Conservation (phyloP, 306 rosid species). For the Rosa chinensis region DNA sequence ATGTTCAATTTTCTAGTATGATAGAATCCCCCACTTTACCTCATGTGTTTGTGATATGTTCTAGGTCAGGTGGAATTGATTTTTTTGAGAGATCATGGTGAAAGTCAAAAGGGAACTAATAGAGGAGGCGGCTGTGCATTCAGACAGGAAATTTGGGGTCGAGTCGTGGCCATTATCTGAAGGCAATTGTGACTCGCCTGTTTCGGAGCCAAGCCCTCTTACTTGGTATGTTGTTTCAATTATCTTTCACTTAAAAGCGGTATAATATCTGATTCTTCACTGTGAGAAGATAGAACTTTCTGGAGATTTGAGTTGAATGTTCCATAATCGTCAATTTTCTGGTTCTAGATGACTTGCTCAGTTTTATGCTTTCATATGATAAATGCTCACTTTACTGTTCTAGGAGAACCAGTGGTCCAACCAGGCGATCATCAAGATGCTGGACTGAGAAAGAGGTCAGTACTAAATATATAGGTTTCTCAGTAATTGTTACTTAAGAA, state of each 20-base stretch:
- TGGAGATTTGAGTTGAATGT: conserved; percentile 6
- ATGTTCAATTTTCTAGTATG: neutral
- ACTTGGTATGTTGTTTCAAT: conserved; percentile 32
- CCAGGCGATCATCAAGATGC: conserved; percentile 35
- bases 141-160: conserved; percentile 19
- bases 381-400: neutral
- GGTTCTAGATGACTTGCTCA: neutral
- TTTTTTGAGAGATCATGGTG: conserved; percentile 21
- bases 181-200: conserved; percentile 22
- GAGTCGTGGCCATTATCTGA: neutral
- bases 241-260: neutral
- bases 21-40: neutral
- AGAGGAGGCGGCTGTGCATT: conserved; percentile 24
- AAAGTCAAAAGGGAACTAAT: conserved; percentile 19
- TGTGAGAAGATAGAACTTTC: neutral
- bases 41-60: conserved; percentile 9
- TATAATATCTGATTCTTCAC: neutral
- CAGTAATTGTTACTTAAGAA: neutral
- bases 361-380: neutral
- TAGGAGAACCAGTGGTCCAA: conserved; percentile 38
- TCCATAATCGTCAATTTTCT: neutral
- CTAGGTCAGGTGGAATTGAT: neutral
- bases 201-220: conserved; percentile 19
- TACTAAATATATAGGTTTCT: conserved; percentile 1
- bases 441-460: conserved; percentile 61